phyloP scores from a whole-genome alignment of 495 filamentous ascomycete genomes.

The Podospora conica region DNA sequence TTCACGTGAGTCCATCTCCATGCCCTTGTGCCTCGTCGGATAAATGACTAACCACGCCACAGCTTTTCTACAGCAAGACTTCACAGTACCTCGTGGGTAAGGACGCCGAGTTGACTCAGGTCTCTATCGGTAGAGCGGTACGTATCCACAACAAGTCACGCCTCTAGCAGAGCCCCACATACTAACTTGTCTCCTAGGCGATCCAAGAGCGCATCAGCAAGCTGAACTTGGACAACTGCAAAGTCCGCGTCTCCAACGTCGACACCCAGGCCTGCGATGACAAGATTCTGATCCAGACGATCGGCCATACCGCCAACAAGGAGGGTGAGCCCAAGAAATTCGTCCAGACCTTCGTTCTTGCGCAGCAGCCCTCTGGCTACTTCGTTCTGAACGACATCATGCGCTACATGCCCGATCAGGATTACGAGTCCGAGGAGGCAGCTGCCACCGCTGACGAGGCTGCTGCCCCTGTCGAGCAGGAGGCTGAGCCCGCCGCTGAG shows the following conservation, averaged over 20 bases:
- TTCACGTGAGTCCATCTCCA: constrained; percentile 58
- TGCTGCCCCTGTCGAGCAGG: constrained; percentile 39
- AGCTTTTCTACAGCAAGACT: constrained; percentile 74
- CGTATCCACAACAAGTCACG: constrained; percentile 25
- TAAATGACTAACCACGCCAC: constrained; percentile 1
- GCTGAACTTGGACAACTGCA: constrained; percentile 93
- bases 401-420: constrained; percentile 81
- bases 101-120: constrained; percentile 78
- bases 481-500: constrained; percentile 23
- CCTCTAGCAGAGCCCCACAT: not conserved
- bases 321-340: constrained; percentile 86
- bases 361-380: constrained; percentile 92
- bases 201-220: constrained; percentile 92
- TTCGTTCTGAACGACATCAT: constrained; percentile 98
- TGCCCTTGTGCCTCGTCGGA: not conserved
- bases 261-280: constrained; percentile 89
- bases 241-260: constrained; percentile 96
- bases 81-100: constrained; percentile 79
- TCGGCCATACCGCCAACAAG: constrained; percentile 96
- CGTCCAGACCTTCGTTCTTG: constrained; percentile 95
- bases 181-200: constrained; percentile 45
- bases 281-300: constrained; percentile 93
- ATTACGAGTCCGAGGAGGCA: constrained; percentile 46
- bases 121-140: constrained; percentile 80
- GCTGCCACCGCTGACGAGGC: constrained; percentile 40